Evolutionary conservation across 441 rosid species (phyloP).

Genomic region (Cnidoscolus chayamansa): DNA sequence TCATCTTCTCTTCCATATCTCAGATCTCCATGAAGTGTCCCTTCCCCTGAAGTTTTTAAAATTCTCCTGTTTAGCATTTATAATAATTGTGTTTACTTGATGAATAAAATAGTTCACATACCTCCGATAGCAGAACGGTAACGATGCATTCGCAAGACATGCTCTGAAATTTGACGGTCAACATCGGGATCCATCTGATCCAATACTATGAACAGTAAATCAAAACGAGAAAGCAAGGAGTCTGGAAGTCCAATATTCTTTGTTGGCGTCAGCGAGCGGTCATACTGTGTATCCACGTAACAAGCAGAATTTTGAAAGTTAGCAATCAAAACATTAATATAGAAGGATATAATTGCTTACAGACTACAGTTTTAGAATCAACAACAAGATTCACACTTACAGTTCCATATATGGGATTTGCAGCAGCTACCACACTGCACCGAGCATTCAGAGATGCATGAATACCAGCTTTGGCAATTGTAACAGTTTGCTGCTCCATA

Average conservation of each 20-base stretch:
- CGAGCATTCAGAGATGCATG: conserved; percentile 98
- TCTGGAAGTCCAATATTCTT: conserved; percentile 99
- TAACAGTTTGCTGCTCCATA: conserved; percentile 99
- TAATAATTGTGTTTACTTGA: conserved; percentile 13
- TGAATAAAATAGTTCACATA: conserved; percentile 24
- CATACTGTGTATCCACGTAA: conserved; percentile 57
- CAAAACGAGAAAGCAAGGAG: conserved; percentile 98
- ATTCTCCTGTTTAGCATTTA: conserved; percentile 24
- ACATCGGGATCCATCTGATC: conserved; percentile 99
- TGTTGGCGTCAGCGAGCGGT: conserved; percentile 94
- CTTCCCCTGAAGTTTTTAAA: conserved; percentile 51
- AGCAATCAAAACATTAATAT: conserved; percentile 11
- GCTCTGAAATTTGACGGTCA: conserved; percentile 84
- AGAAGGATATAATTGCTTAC: not conserved
- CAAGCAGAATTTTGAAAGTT: conserved; percentile 14
- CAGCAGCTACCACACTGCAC: conserved; percentile 99
- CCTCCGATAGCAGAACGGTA: conserved; percentile 73
- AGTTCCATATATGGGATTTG: conserved; percentile 98
- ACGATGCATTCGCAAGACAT: conserved; percentile 94
- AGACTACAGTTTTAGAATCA: conserved; percentile 13
- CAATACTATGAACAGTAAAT: conserved; percentile 86
- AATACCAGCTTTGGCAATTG: conserved; percentile 98
- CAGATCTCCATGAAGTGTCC: conserved; percentile 54
- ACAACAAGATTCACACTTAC: conserved; percentile 44
- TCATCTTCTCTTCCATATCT: conserved; percentile 79